Percentiles rank a stretch among this genome's conserved stretches.
These are phyloP conservation scores for Coemansia sp. DNA, from an alignment of 192 early-diverging fungal genomes.

Conservation along the genomic window DNA sequence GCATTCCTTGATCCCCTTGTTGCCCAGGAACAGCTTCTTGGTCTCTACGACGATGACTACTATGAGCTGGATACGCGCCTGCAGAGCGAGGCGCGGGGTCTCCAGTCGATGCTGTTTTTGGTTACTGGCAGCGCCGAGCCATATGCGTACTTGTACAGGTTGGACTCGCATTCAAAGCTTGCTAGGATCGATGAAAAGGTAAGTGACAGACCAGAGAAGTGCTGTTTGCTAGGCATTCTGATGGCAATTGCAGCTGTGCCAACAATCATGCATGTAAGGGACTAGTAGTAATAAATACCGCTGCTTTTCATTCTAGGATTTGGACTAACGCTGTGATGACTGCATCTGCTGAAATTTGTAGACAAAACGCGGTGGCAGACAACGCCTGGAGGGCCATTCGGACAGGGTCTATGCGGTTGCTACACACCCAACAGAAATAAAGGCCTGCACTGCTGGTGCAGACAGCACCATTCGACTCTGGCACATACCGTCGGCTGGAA, in stretches of 20 bases:
- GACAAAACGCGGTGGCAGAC: slow-evolving; percentile 52
- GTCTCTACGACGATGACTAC: slow-evolving; percentile 51
- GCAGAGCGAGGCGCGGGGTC: slow-evolving; percentile 47
- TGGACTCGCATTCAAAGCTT: slow-evolving; percentile 39
- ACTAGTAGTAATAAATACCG: no score
- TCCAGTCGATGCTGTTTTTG: slow-evolving; percentile 57
- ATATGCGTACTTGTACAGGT: slow-evolving; percentile 64
- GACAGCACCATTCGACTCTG: slow-evolving; percentile 50
- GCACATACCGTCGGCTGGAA: slow-evolving; percentile 51
- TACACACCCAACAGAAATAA: slow-evolving; percentile 86
- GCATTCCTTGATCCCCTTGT: slow-evolving; percentile 66
- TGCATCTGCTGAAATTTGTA: slow-evolving; percentile 14
- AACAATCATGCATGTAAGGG: no score
- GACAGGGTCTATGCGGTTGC: slow-evolving; percentile 91
- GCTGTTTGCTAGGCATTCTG: neutral
- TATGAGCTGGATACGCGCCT: slow-evolving; percentile 52
- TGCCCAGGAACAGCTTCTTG: slow-evolving; percentile 50
- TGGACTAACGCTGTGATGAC: neutral
- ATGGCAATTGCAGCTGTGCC: no score
- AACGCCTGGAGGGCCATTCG: slow-evolving; percentile 88
- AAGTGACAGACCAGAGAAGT: slow-evolving; percentile 9
- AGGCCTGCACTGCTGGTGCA: slow-evolving; percentile 52
- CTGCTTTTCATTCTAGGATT: neutral
- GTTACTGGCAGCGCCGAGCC: slow-evolving; percentile 70
- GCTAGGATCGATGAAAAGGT: slow-evolving; percentile 53